These are phyloP conservation scores for Paraurostyla sp. DNA, from an alignment of 73 alveolate species.

Conservation along the genomic window DNA sequence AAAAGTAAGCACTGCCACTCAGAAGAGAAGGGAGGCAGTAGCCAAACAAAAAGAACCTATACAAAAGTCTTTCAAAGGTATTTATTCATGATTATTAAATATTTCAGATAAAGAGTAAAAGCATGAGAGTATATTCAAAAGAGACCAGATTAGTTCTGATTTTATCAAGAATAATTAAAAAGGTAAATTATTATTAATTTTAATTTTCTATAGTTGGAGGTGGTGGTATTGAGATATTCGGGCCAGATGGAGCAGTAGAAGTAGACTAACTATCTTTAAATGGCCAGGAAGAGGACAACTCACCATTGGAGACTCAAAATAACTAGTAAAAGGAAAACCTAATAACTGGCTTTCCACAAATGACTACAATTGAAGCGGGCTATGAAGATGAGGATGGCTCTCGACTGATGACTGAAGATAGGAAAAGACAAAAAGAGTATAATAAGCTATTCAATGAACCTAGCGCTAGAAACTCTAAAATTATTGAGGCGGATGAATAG, in stretches of 20 bases:
- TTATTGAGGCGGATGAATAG: slow-evolving; percentile 1
- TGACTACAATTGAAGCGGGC: slow-evolving; percentile 17
- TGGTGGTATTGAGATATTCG: slow-evolving; percentile 60
- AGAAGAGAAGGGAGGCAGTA: slow-evolving; percentile 42
- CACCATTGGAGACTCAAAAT: neutral
- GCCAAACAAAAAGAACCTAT: neutral
- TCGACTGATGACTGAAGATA: neutral
- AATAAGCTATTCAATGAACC: neutral
- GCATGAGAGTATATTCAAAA: slow-evolving; percentile 57
- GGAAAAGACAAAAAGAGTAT: neutral
- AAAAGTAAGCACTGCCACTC: slow-evolving; percentile 31
- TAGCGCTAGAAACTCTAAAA: neutral
- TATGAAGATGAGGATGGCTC: neutral
- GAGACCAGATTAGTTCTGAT: neutral
- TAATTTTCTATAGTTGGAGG: neutral
- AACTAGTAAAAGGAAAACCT: too few species aligned
- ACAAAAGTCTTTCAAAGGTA: too few species aligned
- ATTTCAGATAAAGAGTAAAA: slow-evolving; percentile 8
- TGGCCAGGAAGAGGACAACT: neutral
- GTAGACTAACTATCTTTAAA: neutral
- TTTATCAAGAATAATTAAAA: neutral
- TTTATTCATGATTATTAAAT: too few species aligned
- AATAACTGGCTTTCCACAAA: neutral
- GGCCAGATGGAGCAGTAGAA: slow-evolving; percentile 22
- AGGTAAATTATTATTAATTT: slow-evolving; percentile 9